Evolutionary conservation across 495 filamentous ascomycete species (phyloP), one percentile per base, ranked within the genome.

Genomic region (Hypoxylon fuscum): DNA sequence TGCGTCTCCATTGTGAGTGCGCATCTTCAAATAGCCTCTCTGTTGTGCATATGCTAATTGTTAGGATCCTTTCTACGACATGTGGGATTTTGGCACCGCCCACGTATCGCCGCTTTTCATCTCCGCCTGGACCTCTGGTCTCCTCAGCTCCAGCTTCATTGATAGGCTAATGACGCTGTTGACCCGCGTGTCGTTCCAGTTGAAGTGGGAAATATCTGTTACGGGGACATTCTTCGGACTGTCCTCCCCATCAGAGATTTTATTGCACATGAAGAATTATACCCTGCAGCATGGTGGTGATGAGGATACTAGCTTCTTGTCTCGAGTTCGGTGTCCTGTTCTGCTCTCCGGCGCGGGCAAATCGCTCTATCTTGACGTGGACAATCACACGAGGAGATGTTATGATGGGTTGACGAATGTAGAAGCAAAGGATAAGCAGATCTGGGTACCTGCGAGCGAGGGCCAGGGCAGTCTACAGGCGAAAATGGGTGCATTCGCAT

Each of bases 51-150:
- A n/a, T n/a, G n/a, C n/a, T n/a, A n/a, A n/a, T n/a, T n/a, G n/a
- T n/a, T n/a, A n/a, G n/a, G 81, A 85, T 50, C 44, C 58, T 3
- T 70, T 81, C 51, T 80, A 78, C 65, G 47, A 59, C 60, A 18
- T 85, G 38, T 76, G 22, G 29, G 71, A 72, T 21, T 50, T 81
- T 9, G 72, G 61, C 0, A 59, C 12, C 6, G 48, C 21, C 0
- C 65, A 68, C 1, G 64, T 80, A 47, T 67, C 79, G 1, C 27
- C 27, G 10, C 4, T 10, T 31, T 31, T 31, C 27, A 5, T 31
- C 5, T 5, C 5, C 10, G 27, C 27, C 10, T 31, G 27, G 27
- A 10, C 4, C 27, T 5, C 4, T 5, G 27, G 27, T 5, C 10
- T 4, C 5, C 4, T 31, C 27, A 31, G 5, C 4, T 4, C 4